A percentile compares a stretch with the other conserved stretches of the same genome.
Evolutionary conservation across 2,329 filamentous ascomycete species (phyloP).

Genomic region (Penicillium sclerotiorum): DNA sequence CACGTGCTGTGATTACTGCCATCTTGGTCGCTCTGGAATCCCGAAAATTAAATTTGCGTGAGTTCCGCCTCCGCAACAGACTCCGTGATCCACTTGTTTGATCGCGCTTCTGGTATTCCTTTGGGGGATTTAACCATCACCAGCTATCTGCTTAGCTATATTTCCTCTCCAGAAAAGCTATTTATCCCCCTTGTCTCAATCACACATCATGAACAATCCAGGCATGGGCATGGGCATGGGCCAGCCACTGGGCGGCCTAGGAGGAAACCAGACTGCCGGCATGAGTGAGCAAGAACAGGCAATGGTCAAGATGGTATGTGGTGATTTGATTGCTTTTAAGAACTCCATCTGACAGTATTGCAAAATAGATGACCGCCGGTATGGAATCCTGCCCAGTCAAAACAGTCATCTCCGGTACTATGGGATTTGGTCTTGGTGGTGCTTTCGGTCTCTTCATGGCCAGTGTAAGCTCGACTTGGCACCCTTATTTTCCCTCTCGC

Average conservation of each 20-base stretch:
- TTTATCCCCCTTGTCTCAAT: neutral
- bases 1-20: conserved; percentile 29
- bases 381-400: conserved; percentile 96
- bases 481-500: neutral
- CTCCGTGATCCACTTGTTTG: conserved; percentile 20
- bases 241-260: conserved; percentile 32
- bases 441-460: conserved; percentile 98
- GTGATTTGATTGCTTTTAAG: neutral
- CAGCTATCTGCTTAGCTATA: neutral
- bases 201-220: conserved; percentile 38
- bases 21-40: conserved; percentile 8
- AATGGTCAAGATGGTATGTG: conserved; percentile 50
- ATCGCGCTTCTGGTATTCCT: conserved; percentile 8
- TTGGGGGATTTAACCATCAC: conserved; percentile 5
- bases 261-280: conserved; percentile 35
- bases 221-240: conserved; percentile 24
- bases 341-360: neutral
- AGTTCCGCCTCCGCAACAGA: conserved; percentile 35
- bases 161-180: too few relatives aligned
- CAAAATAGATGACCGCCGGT: conserved; percentile 69
- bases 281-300: conserved; percentile 52
- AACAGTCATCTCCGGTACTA: conserved; percentile 83
- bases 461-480: conserved; percentile 64
- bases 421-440: conserved; percentile 92
- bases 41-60: conserved; percentile 40